These are phyloP conservation scores for Saccharomycopsis amapae DNA, from an alignment of 805 yeast species.

Conservation along the genomic window DNA sequence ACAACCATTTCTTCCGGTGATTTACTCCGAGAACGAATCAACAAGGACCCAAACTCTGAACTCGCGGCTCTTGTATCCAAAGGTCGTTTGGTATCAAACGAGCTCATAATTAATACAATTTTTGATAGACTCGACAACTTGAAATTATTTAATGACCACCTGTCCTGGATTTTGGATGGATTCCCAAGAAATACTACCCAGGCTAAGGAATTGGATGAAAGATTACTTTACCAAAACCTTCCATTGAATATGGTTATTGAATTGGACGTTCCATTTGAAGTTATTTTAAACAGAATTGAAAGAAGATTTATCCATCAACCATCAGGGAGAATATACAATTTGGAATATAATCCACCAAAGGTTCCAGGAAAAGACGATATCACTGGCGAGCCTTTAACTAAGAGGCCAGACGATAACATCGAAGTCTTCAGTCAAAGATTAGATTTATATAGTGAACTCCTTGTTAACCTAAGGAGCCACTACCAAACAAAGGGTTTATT, in stretches of 20 bases:
- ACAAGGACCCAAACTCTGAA: slow-evolving; percentile 47
- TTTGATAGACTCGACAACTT: slow-evolving; percentile 38
- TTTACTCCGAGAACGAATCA: slow-evolving; percentile 62
- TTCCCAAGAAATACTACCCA: slow-evolving; percentile 80
- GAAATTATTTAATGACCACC: slow-evolving; percentile 36
- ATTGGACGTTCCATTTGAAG: slow-evolving; percentile 77
- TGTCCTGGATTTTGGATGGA: slow-evolving; percentile 81
- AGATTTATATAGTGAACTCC: slow-evolving; percentile 48
- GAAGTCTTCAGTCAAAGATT: slow-evolving; percentile 64
- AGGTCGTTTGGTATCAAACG: slow-evolving; percentile 74
- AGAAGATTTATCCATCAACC: slow-evolving; percentile 79
- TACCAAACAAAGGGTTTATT: slow-evolving; percentile 46
- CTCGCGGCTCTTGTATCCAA: slow-evolving; percentile 50
- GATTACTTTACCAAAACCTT: slow-evolving; percentile 34
- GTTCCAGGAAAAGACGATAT: slow-evolving; percentile 74
- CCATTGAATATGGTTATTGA: slow-evolving; percentile 72
- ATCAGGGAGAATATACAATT: slow-evolving; percentile 81
- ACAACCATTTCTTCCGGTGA: slow-evolving; percentile 79
- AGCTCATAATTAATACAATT: slow-evolving; percentile 53
- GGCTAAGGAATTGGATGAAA: slow-evolving; percentile 50
- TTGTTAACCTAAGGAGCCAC: slow-evolving; percentile 59
- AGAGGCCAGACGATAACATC: slow-evolving; percentile 78
- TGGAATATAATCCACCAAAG: slow-evolving; percentile 86
- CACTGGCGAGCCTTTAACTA: slow-evolving; percentile 79
- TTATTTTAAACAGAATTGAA: slow-evolving; percentile 73